These are phyloP conservation scores for Fusarium sp. DNA, from an alignment of 2,329 filamentous ascomycete genomes.

Conservation along the genomic window DNA sequence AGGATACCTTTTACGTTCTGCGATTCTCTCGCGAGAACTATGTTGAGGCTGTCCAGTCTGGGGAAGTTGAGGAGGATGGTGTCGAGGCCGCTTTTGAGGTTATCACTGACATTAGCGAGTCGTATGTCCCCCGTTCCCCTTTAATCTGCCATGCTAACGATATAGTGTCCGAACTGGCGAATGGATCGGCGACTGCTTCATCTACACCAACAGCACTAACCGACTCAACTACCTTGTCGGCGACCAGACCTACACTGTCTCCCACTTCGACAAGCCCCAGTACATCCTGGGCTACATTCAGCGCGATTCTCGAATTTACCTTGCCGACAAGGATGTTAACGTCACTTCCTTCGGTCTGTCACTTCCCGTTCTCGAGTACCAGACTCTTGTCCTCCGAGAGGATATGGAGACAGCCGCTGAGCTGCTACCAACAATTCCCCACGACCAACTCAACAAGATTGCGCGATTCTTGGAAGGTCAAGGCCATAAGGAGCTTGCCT, in stretches of 20 bases:
- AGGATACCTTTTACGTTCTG: slow-evolving; percentile 94
- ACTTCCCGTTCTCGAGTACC: slow-evolving; percentile 93
- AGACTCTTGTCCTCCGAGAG: slow-evolving; percentile 91
- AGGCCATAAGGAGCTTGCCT: slow-evolving; percentile 93
- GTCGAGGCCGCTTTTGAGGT: slow-evolving; percentile 97
- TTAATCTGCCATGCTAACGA: slow-evolving; percentile 2
- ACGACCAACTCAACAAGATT: slow-evolving; percentile 98
- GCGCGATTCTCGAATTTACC: slow-evolving; percentile 92
- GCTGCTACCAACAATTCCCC: slow-evolving; percentile 82
- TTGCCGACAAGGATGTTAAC: slow-evolving; percentile 94
- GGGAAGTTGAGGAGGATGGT: slow-evolving; percentile 86
- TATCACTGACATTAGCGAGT: slow-evolving; percentile 94
- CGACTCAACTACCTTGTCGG: slow-evolving; percentile 97
- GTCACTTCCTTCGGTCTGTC: slow-evolving; percentile 92
- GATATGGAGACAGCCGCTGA: slow-evolving; percentile 93
- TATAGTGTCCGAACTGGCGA: slow-evolving; percentile 86
- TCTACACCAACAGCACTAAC: slow-evolving; percentile 97
- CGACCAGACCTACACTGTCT: slow-evolving; percentile 97
- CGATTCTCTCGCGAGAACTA: slow-evolving; percentile 92
- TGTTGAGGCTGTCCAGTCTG: slow-evolving; percentile 81
- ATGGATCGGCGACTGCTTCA: slow-evolving; percentile 99
- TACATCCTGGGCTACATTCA: slow-evolving; percentile 96
- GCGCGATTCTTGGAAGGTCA: slow-evolving; percentile 97
- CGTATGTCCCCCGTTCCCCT: slow-evolving; percentile 55
- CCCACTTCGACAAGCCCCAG: slow-evolving; percentile 95